Evolutionary conservation across 306 rosid genomes (phyloP).

Genomic region (Senna tora): DNA sequence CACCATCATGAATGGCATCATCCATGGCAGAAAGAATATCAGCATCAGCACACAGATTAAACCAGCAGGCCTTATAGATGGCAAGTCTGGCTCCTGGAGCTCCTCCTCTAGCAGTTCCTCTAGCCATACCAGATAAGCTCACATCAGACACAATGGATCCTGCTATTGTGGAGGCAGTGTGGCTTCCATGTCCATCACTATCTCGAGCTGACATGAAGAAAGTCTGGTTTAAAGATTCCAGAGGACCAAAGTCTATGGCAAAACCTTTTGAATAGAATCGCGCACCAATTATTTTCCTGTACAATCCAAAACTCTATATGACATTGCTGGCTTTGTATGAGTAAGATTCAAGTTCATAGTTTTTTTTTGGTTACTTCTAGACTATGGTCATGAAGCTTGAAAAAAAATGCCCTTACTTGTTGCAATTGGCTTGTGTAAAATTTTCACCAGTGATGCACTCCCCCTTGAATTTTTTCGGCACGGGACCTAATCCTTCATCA

Average conservation of each 20-base stretch:
- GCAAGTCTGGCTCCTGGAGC: conserved; percentile 66
- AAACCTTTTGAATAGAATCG: conserved; percentile 56
- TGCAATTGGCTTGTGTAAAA: conserved; percentile 67
- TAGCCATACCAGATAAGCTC: conserved; percentile 62
- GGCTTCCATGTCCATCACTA: conserved; percentile 70
- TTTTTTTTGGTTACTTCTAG: neutral
- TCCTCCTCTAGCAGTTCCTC: conserved; percentile 74
- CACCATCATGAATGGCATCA: conserved; percentile 72
- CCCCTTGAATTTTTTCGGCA: conserved; percentile 67
- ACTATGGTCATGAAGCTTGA: conserved; percentile 19
- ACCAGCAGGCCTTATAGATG: conserved; percentile 82
- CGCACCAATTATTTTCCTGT: conserved; percentile 71
- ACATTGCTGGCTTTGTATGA: neutral
- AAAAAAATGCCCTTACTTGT: conserved; percentile 52
- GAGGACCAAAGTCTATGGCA: conserved; percentile 57
- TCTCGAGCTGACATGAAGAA: conserved; percentile 64
- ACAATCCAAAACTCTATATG: neutral
- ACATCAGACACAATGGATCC: conserved; percentile 54
- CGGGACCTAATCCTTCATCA: conserved; percentile 68
- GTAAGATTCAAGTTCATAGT: conserved; percentile 6
- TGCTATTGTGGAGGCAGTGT: conserved; percentile 80
- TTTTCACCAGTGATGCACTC: conserved; percentile 63
- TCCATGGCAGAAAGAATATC: conserved; percentile 68
- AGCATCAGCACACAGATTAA: conserved; percentile 55
- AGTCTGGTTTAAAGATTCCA: conserved; percentile 41